Evolutionary conservation across 2,329 filamentous ascomycete species (phyloP), one percentile per base, ranked within the genome.

Genomic region (Rutstroemia sp.): DNA sequence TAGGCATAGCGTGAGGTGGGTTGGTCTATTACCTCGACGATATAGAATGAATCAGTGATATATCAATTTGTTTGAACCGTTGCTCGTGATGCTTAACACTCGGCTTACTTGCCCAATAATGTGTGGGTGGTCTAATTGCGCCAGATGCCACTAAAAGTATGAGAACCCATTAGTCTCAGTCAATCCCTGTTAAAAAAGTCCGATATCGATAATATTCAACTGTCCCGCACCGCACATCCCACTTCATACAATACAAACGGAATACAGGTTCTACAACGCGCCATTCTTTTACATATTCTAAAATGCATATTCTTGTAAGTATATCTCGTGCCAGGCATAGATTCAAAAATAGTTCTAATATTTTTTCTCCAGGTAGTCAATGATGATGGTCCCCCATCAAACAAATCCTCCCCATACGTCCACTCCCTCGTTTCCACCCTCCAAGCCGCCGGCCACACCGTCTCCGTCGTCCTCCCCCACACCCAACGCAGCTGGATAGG

Each of bases 401-500:
- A 85, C 59, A 81, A 87, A 68, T 88, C 88, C 41, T 91, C 88
- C 47, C 89, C 89, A 7, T 92, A 92, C 67, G 81, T 92, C 60
- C 87, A 90, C 74, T 85, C 82, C 60, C 80, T 92, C 57, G 80
- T 92, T 45, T 76, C 82, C 59, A 80, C 81, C 53, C 83, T 94
- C 51, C 83, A 90, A 70, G 73, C 77, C 56, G 83, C 86, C 34
- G 91, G 91, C 7, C 92, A 96, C 73, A 79, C 76, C n/a, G 90
- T 97, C 59, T 95, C 90, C 7, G 92, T 99, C 50, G 87, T 94
- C 61, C 82, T 99, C 14, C 94, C 94, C 1, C 83, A 96, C 71
- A 86, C 86, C 6, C 94, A 99, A 74, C 85, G 92, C 61, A 96
- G 91, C 56, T 99, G 94, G 94, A 97, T 99, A 67, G 92, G 92